Percentiles rank a stretch among this genome's conserved stretches.
Evolutionary conservation across 2,329 filamentous ascomycete genomes (phyloP).

Genomic region (Colletotrichum limetticola): DNA sequence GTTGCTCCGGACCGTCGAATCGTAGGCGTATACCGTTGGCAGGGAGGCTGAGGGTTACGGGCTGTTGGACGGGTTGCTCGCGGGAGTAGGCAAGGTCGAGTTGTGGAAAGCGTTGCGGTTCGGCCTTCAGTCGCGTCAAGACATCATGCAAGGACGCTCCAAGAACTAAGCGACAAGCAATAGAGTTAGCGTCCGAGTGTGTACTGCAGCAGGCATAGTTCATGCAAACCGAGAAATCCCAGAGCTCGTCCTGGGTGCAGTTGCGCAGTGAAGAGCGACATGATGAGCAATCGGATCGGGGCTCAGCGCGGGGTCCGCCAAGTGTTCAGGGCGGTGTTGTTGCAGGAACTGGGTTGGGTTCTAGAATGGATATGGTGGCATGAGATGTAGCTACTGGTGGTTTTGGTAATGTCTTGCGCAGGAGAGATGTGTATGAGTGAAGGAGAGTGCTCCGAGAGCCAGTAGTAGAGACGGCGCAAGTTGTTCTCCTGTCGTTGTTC

Average conservation of each 20-base stretch:
- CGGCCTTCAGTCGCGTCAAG: conserved; percentile 86
- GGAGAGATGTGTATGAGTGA: neutral
- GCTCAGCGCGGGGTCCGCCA: conserved; percentile 29
- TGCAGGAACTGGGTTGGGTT: neutral
- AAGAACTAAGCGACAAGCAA: conserved; percentile 67
- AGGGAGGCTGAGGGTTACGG: conserved; percentile 80
- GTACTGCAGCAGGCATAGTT: conserved; percentile 27
- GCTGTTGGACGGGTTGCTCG: conserved; percentile 77
- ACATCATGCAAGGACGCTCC: conserved; percentile 93
- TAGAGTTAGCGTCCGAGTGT: conserved; percentile 33
- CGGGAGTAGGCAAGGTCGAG: conserved; percentile 86
- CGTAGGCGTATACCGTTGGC: conserved; percentile 89
- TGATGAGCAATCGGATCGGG: conserved; percentile 38
- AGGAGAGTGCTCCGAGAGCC: conserved; percentile 1
- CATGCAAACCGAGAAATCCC: conserved; percentile 63
- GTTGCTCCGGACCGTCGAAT: conserved; percentile 94
- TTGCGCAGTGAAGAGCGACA: conserved; percentile 67
- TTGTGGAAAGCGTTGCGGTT: conserved; percentile 83
- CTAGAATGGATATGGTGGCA: neutral
- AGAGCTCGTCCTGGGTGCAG: conserved; percentile 74
- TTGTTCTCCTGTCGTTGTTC: neutral
- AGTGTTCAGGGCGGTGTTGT: conserved; percentile 23
- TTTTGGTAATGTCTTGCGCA: neutral
- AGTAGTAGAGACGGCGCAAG: neutral
- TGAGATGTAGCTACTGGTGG: neutral